Base-by-base conservation (phyloP, 148 eudicot genomes). In the Pouteria glomerata region DNA sequence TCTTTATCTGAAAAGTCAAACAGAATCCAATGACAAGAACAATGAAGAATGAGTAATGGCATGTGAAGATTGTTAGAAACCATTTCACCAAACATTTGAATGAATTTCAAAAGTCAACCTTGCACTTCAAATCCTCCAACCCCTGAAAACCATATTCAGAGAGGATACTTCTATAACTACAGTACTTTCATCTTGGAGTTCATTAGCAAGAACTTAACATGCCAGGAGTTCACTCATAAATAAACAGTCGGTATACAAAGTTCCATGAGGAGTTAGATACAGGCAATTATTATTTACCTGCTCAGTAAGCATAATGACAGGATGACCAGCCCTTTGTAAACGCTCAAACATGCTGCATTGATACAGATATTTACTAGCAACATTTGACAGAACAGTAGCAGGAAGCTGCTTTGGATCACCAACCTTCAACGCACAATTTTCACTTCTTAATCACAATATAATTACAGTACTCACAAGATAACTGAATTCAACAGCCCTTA, bases 301-400 rank as follows among this genome's bases (percentile, higher is more conserved):
- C 79, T 88, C 78, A 33, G 96, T 88, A 63, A 96, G 92, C 97
- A 96, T 90, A 74, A 87, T 82, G 68, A 96, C 94, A 76, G 96
- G 96, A 81, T 87, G 88, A 75, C 92, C 94, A 80, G 97, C 99
- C 76, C 92, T 82, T 79, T 96, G 99, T 69, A 96, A 73, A 67
- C 99, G 96, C 80, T 96, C 97, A 84, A 96, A 96, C 99, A 96
- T 96, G 92, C 99, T 96, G 85, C 99, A 96, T 76, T 96, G 89
- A 44, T 86, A 96, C 65, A 81, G 45, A 76, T 88, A 96, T 77
- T 87, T 92, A 84, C 94, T 87, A 69, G 99, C 99, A 76, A 92
- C 85, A 84, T 85, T 92, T 64, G 99, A 96, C 63, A 96, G 88
- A 73, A 96, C 99, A 57, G 97, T 96, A 34, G 99, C 99, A 52